Percentiles rank a stretch among this genome's conserved stretches.
Evolutionary conservation across 1,284 basidiomycete genomes (phyloP).

Genomic region (Marasmius tenuissimus): DNA sequence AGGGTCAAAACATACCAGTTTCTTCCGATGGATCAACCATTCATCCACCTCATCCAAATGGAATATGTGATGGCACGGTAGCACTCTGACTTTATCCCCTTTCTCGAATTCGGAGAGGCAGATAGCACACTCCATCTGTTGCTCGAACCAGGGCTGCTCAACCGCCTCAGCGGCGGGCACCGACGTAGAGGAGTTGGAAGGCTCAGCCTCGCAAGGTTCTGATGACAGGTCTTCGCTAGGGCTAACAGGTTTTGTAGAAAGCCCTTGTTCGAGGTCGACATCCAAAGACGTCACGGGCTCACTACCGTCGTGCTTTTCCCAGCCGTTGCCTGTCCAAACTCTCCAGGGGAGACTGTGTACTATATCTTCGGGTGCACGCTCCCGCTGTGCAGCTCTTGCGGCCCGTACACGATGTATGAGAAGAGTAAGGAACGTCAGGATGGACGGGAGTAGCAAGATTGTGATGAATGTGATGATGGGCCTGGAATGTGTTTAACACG

Average conservation of each 20-base stretch:
- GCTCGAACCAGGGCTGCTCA: constrained; percentile 69
- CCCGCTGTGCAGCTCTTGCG: constrained; percentile 72
- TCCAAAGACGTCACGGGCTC: constrained; percentile 29
- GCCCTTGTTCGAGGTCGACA: constrained; percentile 38
- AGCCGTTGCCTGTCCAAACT: constrained; percentile 75
- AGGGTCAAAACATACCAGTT: constrained; percentile 61
- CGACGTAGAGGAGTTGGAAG: constrained; percentile 41
- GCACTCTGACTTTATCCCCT: constrained; percentile 83
- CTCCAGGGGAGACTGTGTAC: constrained; percentile 77
- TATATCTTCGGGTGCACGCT: constrained; percentile 77
- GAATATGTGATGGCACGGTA: constrained; percentile 90
- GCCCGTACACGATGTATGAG: constrained; percentile 78
- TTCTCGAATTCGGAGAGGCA: constrained; percentile 83
- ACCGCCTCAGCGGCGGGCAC: constrained; percentile 20
- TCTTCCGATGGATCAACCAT: constrained; percentile 89
- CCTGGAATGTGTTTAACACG: constrained; percentile 34
- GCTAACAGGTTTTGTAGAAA: constrained; percentile 15
- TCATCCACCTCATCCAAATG: constrained; percentile 85
- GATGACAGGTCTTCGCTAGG: background rate
- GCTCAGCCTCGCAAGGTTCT: constrained; percentile 14
- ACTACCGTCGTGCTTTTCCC: constrained; percentile 69
- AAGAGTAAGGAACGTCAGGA: constrained; percentile 79
- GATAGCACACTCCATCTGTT: constrained; percentile 84
- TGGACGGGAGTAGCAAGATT: constrained; percentile 78
- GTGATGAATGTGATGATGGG: constrained; percentile 79